These are phyloP conservation scores for Apiotrichum domesticum DNA, from an alignment of 1,284 basidiomycete species.

Conservation along the genomic window DNA sequence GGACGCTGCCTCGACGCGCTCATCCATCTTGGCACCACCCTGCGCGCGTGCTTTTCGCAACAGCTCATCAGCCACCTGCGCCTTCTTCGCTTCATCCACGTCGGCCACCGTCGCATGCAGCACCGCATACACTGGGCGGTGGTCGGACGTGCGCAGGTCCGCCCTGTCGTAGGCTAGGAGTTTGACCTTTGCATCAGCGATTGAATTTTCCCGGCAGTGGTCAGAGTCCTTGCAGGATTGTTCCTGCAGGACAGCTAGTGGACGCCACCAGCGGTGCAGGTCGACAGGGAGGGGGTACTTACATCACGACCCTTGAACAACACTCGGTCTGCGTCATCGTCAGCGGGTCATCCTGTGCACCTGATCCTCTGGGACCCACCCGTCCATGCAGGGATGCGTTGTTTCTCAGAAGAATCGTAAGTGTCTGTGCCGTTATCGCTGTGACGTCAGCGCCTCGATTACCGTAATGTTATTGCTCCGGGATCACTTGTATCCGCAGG, in stretches of 20 bases:
- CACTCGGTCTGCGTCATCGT: slow-evolving; percentile 64
- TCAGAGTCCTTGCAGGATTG: no score
- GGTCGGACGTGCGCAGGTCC: slow-evolving; percentile 83
- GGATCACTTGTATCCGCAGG: no score
- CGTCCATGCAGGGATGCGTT: slow-evolving; percentile 95
- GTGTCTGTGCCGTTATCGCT: slow-evolving; percentile 57
- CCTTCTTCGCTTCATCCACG: slow-evolving; percentile 69
- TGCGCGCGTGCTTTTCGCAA: slow-evolving; percentile 5
- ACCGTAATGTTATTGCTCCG: no score
- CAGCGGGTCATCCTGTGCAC: not conserved
- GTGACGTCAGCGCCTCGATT: not conserved
- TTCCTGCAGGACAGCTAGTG: no score
- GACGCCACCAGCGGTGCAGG: no score
- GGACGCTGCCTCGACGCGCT: slow-evolving; percentile 10
- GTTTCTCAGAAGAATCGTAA: slow-evolving; percentile 95
- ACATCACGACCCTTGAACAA: slow-evolving; percentile 69
- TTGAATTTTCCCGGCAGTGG: slow-evolving; percentile 27
- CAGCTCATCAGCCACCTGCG: slow-evolving; percentile 23
- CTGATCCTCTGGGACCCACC: slow-evolving; percentile 51
- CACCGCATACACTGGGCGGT: slow-evolving; percentile 84
- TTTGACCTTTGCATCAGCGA: slow-evolving; percentile 15
- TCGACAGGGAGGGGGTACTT: slow-evolving; percentile 53
- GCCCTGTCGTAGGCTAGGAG: slow-evolving; percentile 54
- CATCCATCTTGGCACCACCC: slow-evolving; percentile 8
- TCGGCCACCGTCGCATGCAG: slow-evolving; percentile 72